A percentile compares a stretch with the other conserved stretches of the same genome.
phyloP scores from a whole-genome alignment of 106 monocot species.

The Apostasia shenzhenica region DNA sequence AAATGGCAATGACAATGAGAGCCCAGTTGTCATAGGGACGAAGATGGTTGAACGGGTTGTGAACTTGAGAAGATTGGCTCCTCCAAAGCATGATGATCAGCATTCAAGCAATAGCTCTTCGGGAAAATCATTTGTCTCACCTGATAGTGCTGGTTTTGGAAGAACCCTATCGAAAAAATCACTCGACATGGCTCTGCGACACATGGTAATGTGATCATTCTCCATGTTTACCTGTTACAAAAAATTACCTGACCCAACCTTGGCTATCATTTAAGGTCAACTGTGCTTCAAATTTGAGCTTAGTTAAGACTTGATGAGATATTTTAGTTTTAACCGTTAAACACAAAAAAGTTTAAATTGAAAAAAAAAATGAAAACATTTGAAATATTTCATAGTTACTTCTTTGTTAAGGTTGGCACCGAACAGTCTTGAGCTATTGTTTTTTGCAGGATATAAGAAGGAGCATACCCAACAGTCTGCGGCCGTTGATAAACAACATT shows the following conservation, averaged over 20 bases:
- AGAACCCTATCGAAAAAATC: slow-evolving; percentile 62
- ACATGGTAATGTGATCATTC: slow-evolving; percentile 42
- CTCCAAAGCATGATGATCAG: slow-evolving; percentile 56
- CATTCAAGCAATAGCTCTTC: slow-evolving; percentile 8
- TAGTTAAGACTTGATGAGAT: too few species aligned
- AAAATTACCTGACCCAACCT: too few species aligned
- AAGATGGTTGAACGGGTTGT: slow-evolving; percentile 84
- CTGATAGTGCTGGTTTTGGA: slow-evolving; percentile 61
- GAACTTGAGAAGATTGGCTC: slow-evolving; percentile 59
- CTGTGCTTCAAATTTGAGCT: too few species aligned
- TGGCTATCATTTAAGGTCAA: too few species aligned
- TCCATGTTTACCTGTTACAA: too few species aligned
- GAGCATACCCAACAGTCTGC: slow-evolving; percentile 58
- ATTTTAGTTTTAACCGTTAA: too few species aligned
- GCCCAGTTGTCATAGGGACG: slow-evolving; percentile 61
- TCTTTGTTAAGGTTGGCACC: not conserved
- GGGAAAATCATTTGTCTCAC: slow-evolving; percentile 5
- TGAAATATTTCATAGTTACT: not conserved
- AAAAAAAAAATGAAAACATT: not conserved
- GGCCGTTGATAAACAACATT: slow-evolving; percentile 66
- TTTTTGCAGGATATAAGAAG: slow-evolving; percentile 57
- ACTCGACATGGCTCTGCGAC: slow-evolving; percentile 72
- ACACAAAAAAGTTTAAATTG: too few species aligned
- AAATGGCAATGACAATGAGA: slow-evolving; percentile 33
- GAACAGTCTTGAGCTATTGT: not conserved